Evolutionary conservation across 1,284 basidiomycete genomes (phyloP), one percentile per base, ranked within the genome.

Genomic region (Amylostereum areolatum): DNA sequence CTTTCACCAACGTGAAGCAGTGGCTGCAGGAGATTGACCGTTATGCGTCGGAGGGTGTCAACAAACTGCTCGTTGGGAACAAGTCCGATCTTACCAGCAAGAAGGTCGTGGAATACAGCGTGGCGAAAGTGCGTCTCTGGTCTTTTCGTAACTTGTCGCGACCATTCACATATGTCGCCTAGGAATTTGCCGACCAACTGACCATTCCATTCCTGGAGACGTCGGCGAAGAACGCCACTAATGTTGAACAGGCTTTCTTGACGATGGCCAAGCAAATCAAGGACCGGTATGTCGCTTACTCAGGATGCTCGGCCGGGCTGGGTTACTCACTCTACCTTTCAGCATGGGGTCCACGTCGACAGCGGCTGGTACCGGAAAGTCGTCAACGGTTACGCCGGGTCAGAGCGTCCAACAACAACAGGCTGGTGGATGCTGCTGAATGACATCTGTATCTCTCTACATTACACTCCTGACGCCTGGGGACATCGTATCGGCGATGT

Each of bases 1-100:
- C 12, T 98, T 98, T 97, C 75, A 86, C 89, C 62, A 97, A 99
- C 63, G 97, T 99, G 67, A 99, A 99, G 79, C 94, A 97, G 68
- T 99, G 97, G 97, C 81, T 99, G 52, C 94, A 97, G 67, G 96
- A 99, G 72, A 99, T 99, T 63, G 97, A 99, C 75, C 86, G 96
- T 63, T 98, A 99, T 69, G 97, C 97, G 53, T 95, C 93, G 46
- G 97, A 99, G 70, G 97, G 96, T 49, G 96, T 99, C 54, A 97
- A 97, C 82, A 97, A 97, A 75, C 72, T 99, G 45, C 81, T 99
- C 47, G 93, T 99, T 51, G 96, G 96, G 56, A 99, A 98, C 81
- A 99, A 99, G 80, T 92, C 89, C 46, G 96, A 99, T 73, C 76
- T 98, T 66, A 92, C 92, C 39, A 87, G 85, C 77, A 99, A 99